Evolutionary conservation across 345 rosid species (phyloP).

Genomic region (Conringia planisiliqua): DNA sequence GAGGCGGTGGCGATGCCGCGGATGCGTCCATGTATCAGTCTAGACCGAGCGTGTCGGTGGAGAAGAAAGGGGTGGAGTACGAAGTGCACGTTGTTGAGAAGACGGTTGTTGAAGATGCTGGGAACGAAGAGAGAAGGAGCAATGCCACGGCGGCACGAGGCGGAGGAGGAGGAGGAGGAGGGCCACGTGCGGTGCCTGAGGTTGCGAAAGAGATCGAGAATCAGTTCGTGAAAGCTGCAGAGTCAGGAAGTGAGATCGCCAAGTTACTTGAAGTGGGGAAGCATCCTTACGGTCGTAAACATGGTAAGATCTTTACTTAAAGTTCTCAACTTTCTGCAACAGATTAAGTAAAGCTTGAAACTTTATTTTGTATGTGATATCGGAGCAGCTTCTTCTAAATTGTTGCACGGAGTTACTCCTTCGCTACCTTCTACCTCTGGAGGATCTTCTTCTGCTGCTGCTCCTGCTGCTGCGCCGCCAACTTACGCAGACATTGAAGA

Average conservation of each 20-base stretch:
- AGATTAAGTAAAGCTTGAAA: not conserved
- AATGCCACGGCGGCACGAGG: conserved; percentile 26
- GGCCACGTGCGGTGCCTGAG: conserved; percentile 48
- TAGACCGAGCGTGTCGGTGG: conserved; percentile 40
- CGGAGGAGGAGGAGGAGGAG: conserved; percentile 32
- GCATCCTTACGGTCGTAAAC: conserved; percentile 71
- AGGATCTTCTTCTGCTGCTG: conserved; percentile 37
- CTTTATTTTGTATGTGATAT: conserved; percentile 7
- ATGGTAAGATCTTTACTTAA: conserved; percentile 39
- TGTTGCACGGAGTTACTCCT: conserved; percentile 61
- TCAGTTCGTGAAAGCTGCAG: conserved; percentile 80
- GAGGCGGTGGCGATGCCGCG: conserved; percentile 12
- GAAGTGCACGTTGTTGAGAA: conserved; percentile 87
- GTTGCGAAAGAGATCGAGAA: conserved; percentile 62
- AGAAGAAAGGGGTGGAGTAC: conserved; percentile 49
- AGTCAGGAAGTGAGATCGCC: conserved; percentile 74
- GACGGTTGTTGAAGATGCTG: conserved; percentile 59
- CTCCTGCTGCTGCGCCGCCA: conserved; percentile 33
- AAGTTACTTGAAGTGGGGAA: conserved; percentile 87
- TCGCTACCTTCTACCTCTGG: conserved; percentile 52
- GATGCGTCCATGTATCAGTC: conserved; percentile 32
- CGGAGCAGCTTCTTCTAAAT: conserved; percentile 52
- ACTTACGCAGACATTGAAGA: conserved; percentile 55
- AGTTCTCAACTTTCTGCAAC: conserved; percentile 11
- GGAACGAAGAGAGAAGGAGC: conserved; percentile 34